Evolutionary conservation across 306 rosid species (phyloP).

Genomic region (Medicago arabica): DNA sequence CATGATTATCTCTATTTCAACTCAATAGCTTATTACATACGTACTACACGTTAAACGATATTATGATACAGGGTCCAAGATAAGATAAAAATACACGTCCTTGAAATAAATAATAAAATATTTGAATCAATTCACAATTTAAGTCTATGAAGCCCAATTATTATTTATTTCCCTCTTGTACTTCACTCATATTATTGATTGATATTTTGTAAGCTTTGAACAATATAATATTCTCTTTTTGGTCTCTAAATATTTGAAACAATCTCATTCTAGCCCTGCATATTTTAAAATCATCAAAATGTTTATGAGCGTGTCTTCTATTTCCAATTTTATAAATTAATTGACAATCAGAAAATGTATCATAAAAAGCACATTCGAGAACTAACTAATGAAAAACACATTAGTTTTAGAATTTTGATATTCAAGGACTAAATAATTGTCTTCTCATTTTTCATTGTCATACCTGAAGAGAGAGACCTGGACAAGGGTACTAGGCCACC

Average conservation of each 20-base stretch:
- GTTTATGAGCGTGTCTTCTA: background rate
- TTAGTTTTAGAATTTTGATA: background rate
- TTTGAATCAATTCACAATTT: slow-evolving; percentile 3
- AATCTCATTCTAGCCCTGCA: too few species aligned
- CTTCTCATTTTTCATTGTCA: background rate
- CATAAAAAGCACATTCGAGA: too few species aligned
- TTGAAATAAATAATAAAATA: background rate
- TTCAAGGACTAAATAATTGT: background rate
- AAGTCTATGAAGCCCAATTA: background rate
- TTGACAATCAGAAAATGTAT: background rate
- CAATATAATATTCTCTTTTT: background rate
- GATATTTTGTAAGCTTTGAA: background rate
- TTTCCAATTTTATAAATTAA: too few species aligned
- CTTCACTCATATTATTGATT: background rate
- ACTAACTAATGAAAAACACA: background rate
- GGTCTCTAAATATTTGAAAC: too few species aligned
- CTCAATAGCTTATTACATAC: background rate
- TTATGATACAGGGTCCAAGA: background rate
- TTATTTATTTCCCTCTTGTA: background rate
- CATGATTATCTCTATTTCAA: background rate
- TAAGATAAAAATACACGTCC: background rate
- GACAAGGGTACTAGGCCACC: slow-evolving; percentile 92
- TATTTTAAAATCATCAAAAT: too few species aligned
- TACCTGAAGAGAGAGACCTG: slow-evolving; percentile 90
- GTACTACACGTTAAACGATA: background rate